Percentiles rank a stretch among this genome's conserved stretches.
phyloP scores from a whole-genome alignment of 2,329 filamentous ascomycete species.

The Periconia digitata region DNA sequence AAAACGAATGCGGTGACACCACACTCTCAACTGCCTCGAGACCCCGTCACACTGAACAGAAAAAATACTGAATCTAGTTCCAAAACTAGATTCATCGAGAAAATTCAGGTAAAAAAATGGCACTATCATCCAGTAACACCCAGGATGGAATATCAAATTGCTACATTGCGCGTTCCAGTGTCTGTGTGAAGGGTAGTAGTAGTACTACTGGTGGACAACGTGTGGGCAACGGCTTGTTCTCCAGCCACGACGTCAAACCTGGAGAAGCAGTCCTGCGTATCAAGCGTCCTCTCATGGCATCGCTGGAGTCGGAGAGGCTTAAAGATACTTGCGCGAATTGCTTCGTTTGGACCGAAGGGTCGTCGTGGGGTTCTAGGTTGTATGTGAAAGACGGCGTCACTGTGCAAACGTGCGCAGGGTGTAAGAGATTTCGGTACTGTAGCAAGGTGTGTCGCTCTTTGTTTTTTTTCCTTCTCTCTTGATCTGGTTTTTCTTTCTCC shows the following conservation, averaged over 20 bases:
- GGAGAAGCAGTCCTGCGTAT: conserved; percentile 55
- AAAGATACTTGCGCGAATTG: conserved; percentile 61
- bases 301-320: conserved; percentile 56
- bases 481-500: too few species aligned
- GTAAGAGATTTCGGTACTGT: conserved; percentile 62
- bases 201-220: conserved; percentile 21
- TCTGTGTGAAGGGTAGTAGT: conserved; percentile 23
- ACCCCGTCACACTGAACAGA: too few species aligned
- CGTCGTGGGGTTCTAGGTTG: conserved; percentile 31
- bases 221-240: conserved; percentile 58
- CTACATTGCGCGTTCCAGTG: conserved; percentile 23
- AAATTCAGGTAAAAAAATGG: neutral
- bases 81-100: neutral
- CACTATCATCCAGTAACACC: neutral
- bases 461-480: neutral
- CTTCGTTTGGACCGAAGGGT: conserved; percentile 47
- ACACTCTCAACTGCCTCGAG: neutral
- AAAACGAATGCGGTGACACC: neutral
- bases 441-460: conserved; percentile 50
- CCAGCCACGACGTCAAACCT: conserved; percentile 48
- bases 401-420: conserved; percentile 60
- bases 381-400: conserved; percentile 35
- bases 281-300: conserved; percentile 55
- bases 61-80: too few species aligned
- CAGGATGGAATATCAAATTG: conserved; percentile 10